These are phyloP conservation scores for Paraphoma sp. DNA, from an alignment of 2,329 filamentous ascomycete genomes.

Conservation along the genomic window DNA sequence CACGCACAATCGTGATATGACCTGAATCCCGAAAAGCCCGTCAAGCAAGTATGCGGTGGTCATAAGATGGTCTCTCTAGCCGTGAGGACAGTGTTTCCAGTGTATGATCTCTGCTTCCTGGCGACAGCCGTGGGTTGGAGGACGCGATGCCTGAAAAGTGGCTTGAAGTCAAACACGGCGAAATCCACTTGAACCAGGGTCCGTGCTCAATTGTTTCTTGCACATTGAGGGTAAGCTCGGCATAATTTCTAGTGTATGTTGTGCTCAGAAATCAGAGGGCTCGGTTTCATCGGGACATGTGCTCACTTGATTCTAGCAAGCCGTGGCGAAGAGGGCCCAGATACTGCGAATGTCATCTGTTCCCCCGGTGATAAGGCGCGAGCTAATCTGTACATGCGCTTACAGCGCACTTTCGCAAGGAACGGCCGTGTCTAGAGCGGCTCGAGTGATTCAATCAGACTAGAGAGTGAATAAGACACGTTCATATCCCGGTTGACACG, in stretches of 20 bases:
- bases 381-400: neutral
- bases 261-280: neutral
- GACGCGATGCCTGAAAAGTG: neutral
- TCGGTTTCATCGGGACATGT: neutral
- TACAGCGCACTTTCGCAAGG: neutral
- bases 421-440: neutral
- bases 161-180: constrained; percentile 1
- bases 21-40: no score
- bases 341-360: neutral
- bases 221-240: neutral
- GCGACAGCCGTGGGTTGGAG: no score
- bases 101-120: no score
- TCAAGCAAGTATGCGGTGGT: no score
- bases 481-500: neutral
- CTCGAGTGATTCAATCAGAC: neutral
- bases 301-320: neutral
- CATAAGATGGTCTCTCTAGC: no score
- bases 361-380: constrained; percentile 1
- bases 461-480: constrained; percentile 1
- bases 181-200: neutral
- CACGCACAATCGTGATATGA: no score
- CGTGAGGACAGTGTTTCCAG: no score
- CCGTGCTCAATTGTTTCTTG: constrained; percentile 1
- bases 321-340: neutral
- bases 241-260: neutral